phyloP scores from a whole-genome alignment of 352 stramenopile species.

The Blastocystis sp. region DNA sequence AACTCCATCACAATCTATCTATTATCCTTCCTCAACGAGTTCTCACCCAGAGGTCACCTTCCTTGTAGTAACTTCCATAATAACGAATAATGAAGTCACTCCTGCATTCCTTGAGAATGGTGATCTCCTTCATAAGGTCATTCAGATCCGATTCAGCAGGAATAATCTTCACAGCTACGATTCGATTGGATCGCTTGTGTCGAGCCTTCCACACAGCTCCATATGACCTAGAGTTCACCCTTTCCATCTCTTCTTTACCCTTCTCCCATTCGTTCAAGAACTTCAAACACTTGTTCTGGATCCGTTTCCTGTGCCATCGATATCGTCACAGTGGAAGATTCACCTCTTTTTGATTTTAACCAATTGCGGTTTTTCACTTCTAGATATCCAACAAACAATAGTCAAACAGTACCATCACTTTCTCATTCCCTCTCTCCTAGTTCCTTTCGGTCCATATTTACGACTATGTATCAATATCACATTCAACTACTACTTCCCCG shows the following conservation, averaged over 20 bases:
- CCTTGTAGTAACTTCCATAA: constrained; percentile 68
- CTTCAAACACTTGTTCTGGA: constrained; percentile 63
- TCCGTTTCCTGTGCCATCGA: constrained; percentile 59
- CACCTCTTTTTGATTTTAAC: background rate
- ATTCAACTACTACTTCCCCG: background rate
- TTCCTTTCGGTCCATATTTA: background rate
- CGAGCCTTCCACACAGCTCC: constrained; percentile 56
- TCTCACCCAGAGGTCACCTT: constrained; percentile 65
- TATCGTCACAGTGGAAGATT: background rate
- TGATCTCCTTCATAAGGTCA: constrained; percentile 69
- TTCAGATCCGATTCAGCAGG: constrained; percentile 56
- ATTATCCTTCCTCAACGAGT: background rate
- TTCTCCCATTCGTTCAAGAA: constrained; percentile 67
- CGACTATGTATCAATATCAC: background rate
- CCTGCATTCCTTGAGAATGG: constrained; percentile 70
- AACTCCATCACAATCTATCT: constrained; percentile 71
- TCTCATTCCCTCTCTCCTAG: background rate
- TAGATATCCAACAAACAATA: background rate
- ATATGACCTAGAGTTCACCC: constrained; percentile 35
- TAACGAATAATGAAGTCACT: constrained; percentile 70
- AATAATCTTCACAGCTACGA: constrained; percentile 69
- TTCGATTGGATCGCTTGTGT: constrained; percentile 65
- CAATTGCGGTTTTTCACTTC: background rate
- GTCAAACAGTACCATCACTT: background rate
- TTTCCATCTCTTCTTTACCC: background rate